These are phyloP conservation scores for Hypoxylon cercidicola DNA, from an alignment of 495 filamentous ascomycete species.

Conservation along the genomic window DNA sequence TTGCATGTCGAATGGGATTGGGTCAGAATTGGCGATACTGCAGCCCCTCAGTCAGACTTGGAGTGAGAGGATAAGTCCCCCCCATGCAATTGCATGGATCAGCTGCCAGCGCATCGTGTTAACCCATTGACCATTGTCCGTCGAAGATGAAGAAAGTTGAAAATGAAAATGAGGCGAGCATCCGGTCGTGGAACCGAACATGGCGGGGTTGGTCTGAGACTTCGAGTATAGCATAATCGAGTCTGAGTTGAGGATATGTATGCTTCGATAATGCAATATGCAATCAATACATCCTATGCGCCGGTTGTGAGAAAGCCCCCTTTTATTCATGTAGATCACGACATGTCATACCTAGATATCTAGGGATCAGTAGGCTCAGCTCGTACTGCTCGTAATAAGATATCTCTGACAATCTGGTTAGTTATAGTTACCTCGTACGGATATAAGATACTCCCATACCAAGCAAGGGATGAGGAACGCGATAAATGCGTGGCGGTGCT, in stretches of 20 bases:
- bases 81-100: constrained; percentile 29
- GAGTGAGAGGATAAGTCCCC: constrained; percentile 7
- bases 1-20: constrained; percentile 40
- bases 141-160: constrained; percentile 6
- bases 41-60: constrained; percentile 38
- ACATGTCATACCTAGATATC: no score
- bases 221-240: not conserved
- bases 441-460: no score
- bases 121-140: constrained; percentile 36
- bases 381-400: no score
- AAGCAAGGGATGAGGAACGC: not conserved
- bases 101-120: constrained; percentile 37
- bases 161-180: constrained; percentile 25
- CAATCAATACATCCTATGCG: no score
- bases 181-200: constrained; percentile 22
- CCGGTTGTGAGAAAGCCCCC: no score
- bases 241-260: no score
- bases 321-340: no score
- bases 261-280: no score
- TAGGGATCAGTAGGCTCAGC: no score
- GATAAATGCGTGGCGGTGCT: constrained; percentile 24
- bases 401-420: no score
- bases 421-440: no score
- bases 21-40: constrained; percentile 39
- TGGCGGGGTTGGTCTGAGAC: constrained; percentile 1